phyloP scores from a whole-genome alignment of 148 eudicot species.

The Camellia sinensis region DNA sequence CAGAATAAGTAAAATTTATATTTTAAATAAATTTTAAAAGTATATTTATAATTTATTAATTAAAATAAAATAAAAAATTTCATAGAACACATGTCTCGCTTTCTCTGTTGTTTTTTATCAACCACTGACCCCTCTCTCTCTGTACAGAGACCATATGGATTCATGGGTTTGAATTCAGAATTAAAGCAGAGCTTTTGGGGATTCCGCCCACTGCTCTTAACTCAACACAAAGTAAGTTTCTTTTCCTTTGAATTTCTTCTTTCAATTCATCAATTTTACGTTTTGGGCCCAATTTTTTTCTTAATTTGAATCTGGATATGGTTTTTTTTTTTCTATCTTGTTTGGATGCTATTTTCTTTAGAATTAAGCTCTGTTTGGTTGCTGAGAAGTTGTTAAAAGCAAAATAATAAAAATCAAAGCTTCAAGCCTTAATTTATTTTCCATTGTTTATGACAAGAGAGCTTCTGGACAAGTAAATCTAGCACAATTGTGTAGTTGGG shows the following conservation, averaged over 20 bases:
- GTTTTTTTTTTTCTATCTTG: not conserved
- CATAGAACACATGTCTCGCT: not conserved
- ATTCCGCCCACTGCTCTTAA: conserved; percentile 14
- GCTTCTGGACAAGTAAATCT: not conserved
- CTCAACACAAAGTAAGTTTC: conserved; percentile 2
- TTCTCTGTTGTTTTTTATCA: not conserved
- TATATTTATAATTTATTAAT: no score
- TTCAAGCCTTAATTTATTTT: not conserved
- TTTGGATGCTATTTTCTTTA: not conserved
- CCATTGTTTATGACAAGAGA: not conserved
- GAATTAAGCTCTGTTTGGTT: not conserved
- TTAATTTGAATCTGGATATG: not conserved
- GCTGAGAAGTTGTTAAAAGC: not conserved
- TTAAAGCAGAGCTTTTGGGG: conserved; percentile 18
- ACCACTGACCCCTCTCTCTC: conserved; percentile 11
- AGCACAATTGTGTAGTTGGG: not conserved
- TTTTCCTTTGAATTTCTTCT: conserved; percentile 12
- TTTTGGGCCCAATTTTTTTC: not conserved
- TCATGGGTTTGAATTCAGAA: conserved; percentile 26
- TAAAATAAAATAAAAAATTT: not conserved
- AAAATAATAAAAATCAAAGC: not conserved
- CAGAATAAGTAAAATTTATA: no score
- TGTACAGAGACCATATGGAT: conserved; percentile 25
- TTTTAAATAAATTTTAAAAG: no score
- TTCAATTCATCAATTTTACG: conserved; percentile 3